Percentiles rank a stretch among this genome's conserved stretches.
Evolutionary conservation across 75 land plant genomes (phyloP).

Genomic region (Sequoia sempervirens): DNA sequence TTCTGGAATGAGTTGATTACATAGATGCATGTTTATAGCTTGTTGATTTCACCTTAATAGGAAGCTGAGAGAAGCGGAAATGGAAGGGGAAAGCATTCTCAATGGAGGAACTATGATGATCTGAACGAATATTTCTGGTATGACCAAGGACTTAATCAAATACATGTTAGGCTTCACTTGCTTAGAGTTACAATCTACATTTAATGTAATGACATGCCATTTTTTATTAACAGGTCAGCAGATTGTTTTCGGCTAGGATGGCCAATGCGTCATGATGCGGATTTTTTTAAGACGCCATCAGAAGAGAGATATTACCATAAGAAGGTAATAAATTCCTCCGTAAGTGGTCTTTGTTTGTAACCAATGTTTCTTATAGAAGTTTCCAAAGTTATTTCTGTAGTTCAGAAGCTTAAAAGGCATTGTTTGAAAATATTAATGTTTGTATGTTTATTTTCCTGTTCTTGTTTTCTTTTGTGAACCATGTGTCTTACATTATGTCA

Average conservation of each 20-base stretch:
- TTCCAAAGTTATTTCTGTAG: not conserved
- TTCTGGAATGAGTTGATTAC: not conserved
- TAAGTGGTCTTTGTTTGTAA: not conserved
- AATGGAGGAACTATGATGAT: conserved; percentile 99
- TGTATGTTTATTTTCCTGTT: not conserved
- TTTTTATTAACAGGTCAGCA: conserved; percentile 53
- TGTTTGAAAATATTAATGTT: not conserved
- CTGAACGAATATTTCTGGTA: conserved; percentile 98
- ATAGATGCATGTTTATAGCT: not conserved
- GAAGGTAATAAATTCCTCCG: conserved; percentile 23
- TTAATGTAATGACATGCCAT: not conserved
- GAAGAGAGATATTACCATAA: conserved; percentile 13
- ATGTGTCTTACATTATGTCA: not conserved
- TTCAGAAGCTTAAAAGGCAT: not conserved
- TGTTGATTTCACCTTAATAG: conserved; percentile 23
- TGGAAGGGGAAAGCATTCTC: conserved; percentile 82
- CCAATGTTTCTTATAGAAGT: not conserved
- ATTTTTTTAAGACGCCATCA: conserved; percentile 57
- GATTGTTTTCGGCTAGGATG: conserved; percentile 91
- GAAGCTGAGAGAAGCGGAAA: conserved; percentile 66
- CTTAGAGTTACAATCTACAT: not conserved
- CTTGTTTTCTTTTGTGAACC: not conserved
- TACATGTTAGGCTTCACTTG: not conserved
- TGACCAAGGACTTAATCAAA: not conserved
- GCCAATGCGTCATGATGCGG: conserved; percentile 94